Evolutionary conservation across 805 yeast genomes (phyloP).

Genomic region (Hanseniaspora nectarophila): DNA sequence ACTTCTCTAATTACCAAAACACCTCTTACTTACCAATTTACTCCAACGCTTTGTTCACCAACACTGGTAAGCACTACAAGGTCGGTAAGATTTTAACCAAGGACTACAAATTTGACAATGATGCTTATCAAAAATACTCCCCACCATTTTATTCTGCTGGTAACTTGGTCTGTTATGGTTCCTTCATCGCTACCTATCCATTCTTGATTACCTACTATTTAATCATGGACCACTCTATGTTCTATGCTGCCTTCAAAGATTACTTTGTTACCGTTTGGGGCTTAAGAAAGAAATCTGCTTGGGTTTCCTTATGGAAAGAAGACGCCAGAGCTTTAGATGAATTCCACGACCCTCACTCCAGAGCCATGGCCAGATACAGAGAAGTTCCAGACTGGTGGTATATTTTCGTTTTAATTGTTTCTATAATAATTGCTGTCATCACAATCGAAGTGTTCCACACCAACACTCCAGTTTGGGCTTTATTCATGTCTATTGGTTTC

Average conservation of each 20-base stretch:
- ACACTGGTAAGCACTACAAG: slow-evolving; percentile 35
- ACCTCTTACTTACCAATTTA: slow-evolving; percentile 51
- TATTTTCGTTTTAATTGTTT: slow-evolving; percentile 32
- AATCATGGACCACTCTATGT: slow-evolving; percentile 33
- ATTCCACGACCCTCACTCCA: slow-evolving; percentile 43
- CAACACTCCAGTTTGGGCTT: slow-evolving; percentile 53
- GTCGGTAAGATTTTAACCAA: slow-evolving; percentile 37
- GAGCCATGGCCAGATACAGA: slow-evolving; percentile 43
- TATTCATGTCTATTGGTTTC: slow-evolving; percentile 42
- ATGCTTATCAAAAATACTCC: slow-evolving; percentile 41
- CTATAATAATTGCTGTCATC: slow-evolving; percentile 31
- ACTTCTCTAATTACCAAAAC: slow-evolving; percentile 46
- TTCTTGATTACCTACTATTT: slow-evolving; percentile 41
- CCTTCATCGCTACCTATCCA: slow-evolving; percentile 45
- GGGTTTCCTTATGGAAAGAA: slow-evolving; percentile 26
- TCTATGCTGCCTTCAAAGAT: slow-evolving; percentile 33
- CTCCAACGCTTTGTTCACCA: slow-evolving; percentile 39
- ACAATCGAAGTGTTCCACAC: slow-evolving; percentile 36
- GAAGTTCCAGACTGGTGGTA: slow-evolving; percentile 63
- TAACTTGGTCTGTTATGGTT: slow-evolving; percentile 46
- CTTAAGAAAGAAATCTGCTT: slow-evolving; percentile 16
- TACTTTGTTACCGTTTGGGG: slow-evolving; percentile 16
- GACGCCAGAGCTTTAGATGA: slow-evolving; percentile 23
- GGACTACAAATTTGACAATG: slow-evolving; percentile 33
- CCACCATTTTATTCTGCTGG: slow-evolving; percentile 60